Percentiles rank a stretch among this genome's conserved stretches.
Conservation (phyloP, 2,329 filamentous ascomycete genomes). For the Cladosporium sp. region DNA sequence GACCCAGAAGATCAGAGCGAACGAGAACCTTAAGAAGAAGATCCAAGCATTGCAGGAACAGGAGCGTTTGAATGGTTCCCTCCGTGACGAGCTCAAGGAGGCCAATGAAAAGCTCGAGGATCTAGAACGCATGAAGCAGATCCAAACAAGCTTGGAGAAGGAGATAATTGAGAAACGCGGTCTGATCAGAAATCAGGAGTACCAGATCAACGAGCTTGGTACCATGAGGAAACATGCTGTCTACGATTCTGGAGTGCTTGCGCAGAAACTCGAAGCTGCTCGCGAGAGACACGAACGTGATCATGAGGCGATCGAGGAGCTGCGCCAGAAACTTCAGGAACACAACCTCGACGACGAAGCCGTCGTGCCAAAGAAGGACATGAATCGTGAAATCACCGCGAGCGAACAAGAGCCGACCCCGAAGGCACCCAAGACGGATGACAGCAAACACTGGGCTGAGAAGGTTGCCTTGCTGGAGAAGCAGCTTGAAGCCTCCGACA, state of each 20-base stretch:
- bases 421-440: conserved; percentile 15
- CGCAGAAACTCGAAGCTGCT: conserved; percentile 45
- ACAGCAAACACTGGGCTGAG: conserved; percentile 28
- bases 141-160: conserved; percentile 43
- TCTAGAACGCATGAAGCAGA: conserved; percentile 42
- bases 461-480: conserved; percentile 29
- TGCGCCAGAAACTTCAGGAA: conserved; percentile 43
- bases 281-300: conserved; percentile 45
- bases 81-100: conserved; percentile 43
- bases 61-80: conserved; percentile 38
- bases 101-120: conserved; percentile 42
- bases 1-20: conserved; percentile 45
- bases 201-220: conserved; percentile 49
- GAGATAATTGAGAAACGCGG: conserved; percentile 49
- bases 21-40: conserved; percentile 52
- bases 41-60: conserved; percentile 48
- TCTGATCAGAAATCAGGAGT: conserved; percentile 47
- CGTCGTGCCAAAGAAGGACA: conserved; percentile 15
- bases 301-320: conserved; percentile 44
- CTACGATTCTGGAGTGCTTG: conserved; percentile 44
- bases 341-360: conserved; percentile 31
- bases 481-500: conserved; percentile 30
- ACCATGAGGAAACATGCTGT: conserved; percentile 45
- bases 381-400: conserved; percentile 17
- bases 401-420: conserved; percentile 14